Conservation (phyloP, 805 yeast species). For the Torulaspora quercuum region DNA sequence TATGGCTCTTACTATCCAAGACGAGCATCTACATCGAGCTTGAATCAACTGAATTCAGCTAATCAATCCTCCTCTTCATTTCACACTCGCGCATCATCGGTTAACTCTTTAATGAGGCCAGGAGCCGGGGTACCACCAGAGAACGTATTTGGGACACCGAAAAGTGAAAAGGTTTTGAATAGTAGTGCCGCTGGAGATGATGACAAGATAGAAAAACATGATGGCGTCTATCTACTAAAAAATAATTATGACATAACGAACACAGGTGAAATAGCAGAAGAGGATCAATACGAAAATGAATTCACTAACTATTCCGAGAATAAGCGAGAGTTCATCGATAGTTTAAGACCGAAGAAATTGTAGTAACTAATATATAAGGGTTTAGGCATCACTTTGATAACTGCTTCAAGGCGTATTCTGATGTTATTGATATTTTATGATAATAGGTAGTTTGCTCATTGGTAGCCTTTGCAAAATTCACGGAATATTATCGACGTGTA, state of each 20-base stretch:
- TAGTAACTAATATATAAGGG: too few species aligned
- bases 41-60: slow-evolving; percentile 11
- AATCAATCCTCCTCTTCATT: slow-evolving; percentile 21
- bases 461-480: slow-evolving; percentile 1
- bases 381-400: too few species aligned
- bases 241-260: slow-evolving; percentile 35
- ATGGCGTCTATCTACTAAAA: slow-evolving; percentile 32
- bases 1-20: slow-evolving; percentile 33
- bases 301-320: slow-evolving; percentile 45
- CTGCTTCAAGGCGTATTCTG: too few species aligned
- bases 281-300: slow-evolving; percentile 45
- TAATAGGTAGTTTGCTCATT: too few species aligned
- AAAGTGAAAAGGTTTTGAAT: slow-evolving; percentile 14
- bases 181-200: slow-evolving; percentile 7
- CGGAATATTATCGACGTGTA: too few species aligned
- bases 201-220: slow-evolving; percentile 12
- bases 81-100: slow-evolving; percentile 29
- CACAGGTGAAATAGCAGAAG: slow-evolving; percentile 39
- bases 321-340: slow-evolving; percentile 41
- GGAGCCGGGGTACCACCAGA: slow-evolving; percentile 21
- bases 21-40: slow-evolving; percentile 19
- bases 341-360: slow-evolving; percentile 39
- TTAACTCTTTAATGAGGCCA: slow-evolving; percentile 25
- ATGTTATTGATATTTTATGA: too few species aligned
- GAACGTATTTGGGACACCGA: slow-evolving; percentile 27